Evolutionary conservation across 2,329 filamentous ascomycete genomes (phyloP).

Genomic region (Xylaria sp.): DNA sequence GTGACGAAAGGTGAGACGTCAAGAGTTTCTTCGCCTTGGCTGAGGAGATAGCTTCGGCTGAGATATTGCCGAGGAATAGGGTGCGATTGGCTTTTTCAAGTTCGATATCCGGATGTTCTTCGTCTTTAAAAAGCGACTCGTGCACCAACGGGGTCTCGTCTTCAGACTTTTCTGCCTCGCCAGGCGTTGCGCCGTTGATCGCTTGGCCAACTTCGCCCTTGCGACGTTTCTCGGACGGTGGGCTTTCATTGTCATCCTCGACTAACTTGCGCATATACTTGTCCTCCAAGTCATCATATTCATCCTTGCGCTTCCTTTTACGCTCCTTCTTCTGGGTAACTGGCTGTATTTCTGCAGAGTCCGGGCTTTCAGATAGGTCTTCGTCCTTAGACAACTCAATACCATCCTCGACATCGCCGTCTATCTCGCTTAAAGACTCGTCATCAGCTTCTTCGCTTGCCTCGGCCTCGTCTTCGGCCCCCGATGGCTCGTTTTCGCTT

Average conservation of each 20-base stretch:
- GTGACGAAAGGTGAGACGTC: conserved; percentile 75
- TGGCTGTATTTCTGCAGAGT: conserved; percentile 44
- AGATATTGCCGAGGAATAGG: conserved; percentile 91
- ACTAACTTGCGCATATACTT: conserved; percentile 70
- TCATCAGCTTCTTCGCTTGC: conserved; percentile 35
- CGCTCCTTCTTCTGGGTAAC: conserved; percentile 52
- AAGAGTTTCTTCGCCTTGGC: conserved; percentile 80
- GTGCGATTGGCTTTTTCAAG: conserved; percentile 87
- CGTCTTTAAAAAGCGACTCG: conserved; percentile 60
- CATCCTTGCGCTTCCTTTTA: conserved; percentile 69
- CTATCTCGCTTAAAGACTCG: conserved; percentile 42
- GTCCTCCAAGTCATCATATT: conserved; percentile 70
- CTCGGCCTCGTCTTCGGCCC: conserved; percentile 28
- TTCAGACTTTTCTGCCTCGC: conserved; percentile 37
- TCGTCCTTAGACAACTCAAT: conserved; percentile 50
- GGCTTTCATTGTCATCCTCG: conserved; percentile 58
- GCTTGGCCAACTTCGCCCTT: conserved; percentile 46
- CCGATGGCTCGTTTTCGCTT: conserved; percentile 20
- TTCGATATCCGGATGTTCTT: conserved; percentile 53
- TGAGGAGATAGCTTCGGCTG: conserved; percentile 77
- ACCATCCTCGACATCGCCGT: conserved; percentile 44
- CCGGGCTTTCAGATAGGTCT: conserved; percentile 40
- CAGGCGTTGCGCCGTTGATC: conserved; percentile 14
- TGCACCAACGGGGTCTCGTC: conserved; percentile 52
- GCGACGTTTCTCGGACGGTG: conserved; percentile 57